Percentiles rank a stretch among this genome's conserved stretches.
Conservation (phyloP, 345 rosid genomes). For the Bruguiera sexangula region DNA sequence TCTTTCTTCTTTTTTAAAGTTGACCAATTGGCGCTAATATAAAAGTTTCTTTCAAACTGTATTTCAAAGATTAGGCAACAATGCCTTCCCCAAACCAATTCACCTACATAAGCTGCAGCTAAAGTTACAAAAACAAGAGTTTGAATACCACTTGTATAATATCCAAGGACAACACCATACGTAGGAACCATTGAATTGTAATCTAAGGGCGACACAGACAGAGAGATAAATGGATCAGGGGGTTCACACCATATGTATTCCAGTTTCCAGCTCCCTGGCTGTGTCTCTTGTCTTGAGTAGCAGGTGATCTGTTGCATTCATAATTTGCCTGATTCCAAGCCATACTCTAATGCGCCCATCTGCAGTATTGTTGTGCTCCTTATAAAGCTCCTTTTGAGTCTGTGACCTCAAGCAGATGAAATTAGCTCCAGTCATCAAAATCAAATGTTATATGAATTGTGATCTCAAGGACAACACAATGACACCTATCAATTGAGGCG, state of each 20-base stretch:
- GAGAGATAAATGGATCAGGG: neutral
- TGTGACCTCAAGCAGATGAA: constrained; percentile 30
- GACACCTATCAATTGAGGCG: neutral
- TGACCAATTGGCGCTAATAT: neutral
- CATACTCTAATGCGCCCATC: constrained; percentile 64
- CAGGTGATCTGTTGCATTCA: constrained; percentile 61
- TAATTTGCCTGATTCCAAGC: constrained; percentile 64
- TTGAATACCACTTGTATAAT: too few relatives aligned
- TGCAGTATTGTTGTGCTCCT: constrained; percentile 58
- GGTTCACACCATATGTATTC: constrained; percentile 60
- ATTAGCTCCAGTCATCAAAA: constrained; percentile 9
- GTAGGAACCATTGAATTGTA: neutral
- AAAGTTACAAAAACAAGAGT: too few relatives aligned
- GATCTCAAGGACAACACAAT: neutral
- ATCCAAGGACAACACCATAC: too few relatives aligned
- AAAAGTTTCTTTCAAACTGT: neutral
- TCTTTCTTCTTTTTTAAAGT: neutral
- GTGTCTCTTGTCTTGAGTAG: constrained; percentile 50
- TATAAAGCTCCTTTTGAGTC: constrained; percentile 60
- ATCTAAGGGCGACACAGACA: neutral
- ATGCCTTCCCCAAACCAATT: neutral
- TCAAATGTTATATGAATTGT: neutral
- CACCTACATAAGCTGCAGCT: neutral
- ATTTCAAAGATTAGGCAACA: too few relatives aligned
- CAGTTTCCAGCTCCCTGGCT: constrained; percentile 60